Evolutionary conservation across 2,329 filamentous ascomycete genomes (phyloP), one percentile per base, ranked within the genome.

Genomic region (Ceratocystiopsis sp.): DNA sequence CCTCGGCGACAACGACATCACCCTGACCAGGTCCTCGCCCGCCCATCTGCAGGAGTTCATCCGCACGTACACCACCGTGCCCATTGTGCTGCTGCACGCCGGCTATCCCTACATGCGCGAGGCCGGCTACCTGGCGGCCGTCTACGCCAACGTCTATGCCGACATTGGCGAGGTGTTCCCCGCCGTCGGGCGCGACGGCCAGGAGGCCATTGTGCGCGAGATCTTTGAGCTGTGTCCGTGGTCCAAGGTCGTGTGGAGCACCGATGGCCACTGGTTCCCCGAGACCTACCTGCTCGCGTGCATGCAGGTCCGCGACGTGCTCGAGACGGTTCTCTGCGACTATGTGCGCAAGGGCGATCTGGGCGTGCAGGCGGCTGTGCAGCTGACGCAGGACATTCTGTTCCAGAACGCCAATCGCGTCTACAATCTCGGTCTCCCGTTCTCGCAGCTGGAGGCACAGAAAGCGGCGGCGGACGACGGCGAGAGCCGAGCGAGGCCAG

Each of bases 151-250:
- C 53, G 81, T 83, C 2, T 91, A 85, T 54, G 73, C 84, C 13
- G 85, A 93, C 54, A 74, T 93, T 43, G 84, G 85, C 1, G 80
- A 86, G 54, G 78, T 91, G 0, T 93, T 91, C 47, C 84, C 84
- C 0, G 78, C 78, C 59, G 59, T 91, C 35, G 87, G 79, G 49
- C 71, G 79, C 40, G 75, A 84, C 46, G 85, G 83, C 0, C 83
- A 93, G 56, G 76, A 81, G 51, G 64, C 66, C 0, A 71, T 85
- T 1, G 50, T 93, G 13, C 73, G 77, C 38, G 73, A 91, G 54
- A 74, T 82, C 1, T 60, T 93, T 10, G 84, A 93, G 56, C 58
- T 89, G 4, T 80, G 77, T 18, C 84, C 84, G 0, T 75, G 73
- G 43, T 76, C 73, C 42, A 89, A 89, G 60, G 66, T 91, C 0